Evolutionary conservation across 306 rosid genomes (phyloP).

Genomic region (Abrus pulchellus): DNA sequence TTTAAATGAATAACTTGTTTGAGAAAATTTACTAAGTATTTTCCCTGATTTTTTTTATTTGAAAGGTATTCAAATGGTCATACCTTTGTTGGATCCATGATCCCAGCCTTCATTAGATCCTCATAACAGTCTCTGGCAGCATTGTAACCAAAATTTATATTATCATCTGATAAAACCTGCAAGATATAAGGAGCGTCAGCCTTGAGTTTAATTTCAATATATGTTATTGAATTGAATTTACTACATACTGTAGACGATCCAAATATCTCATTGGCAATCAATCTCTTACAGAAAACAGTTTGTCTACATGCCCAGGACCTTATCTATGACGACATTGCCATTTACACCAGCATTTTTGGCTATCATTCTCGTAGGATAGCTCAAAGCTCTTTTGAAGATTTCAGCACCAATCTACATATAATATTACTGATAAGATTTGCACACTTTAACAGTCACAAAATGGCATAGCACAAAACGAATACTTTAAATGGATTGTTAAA

Average conservation of each 20-base stretch:
- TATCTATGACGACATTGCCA: conserved; percentile 83
- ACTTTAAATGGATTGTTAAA: neutral
- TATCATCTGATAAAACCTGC: conserved; percentile 71
- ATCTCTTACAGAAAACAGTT: conserved; percentile 43
- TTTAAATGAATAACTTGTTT: neutral
- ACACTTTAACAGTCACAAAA: conserved; percentile 21
- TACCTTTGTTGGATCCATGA: conserved; percentile 95
- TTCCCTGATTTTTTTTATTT: neutral
- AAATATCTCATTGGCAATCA: conserved; percentile 25
- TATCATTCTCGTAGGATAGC: conserved; percentile 82
- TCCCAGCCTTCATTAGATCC: conserved; percentile 86
- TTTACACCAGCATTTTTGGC: conserved; percentile 95
- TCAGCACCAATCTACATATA: conserved; percentile 88
- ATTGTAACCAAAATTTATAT: conserved; percentile 76
- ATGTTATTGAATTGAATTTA: conserved; percentile 23
- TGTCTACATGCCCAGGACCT: conserved; percentile 64
- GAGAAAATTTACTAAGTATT: neutral
- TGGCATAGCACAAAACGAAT: neutral
- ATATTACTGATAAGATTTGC: conserved; percentile 17
- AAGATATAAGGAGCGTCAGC: conserved; percentile 23
- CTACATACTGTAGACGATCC: conserved; percentile 19
- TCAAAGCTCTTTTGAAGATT: conserved; percentile 82
- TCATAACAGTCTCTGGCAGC: conserved; percentile 84
- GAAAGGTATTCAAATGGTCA: conserved; percentile 35
- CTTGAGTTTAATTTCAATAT: conserved; percentile 42